Percentiles rank a stretch among this genome's conserved stretches.
Conservation (phyloP, 2,329 filamentous ascomycete species). For the Calycina herbarum region DNA sequence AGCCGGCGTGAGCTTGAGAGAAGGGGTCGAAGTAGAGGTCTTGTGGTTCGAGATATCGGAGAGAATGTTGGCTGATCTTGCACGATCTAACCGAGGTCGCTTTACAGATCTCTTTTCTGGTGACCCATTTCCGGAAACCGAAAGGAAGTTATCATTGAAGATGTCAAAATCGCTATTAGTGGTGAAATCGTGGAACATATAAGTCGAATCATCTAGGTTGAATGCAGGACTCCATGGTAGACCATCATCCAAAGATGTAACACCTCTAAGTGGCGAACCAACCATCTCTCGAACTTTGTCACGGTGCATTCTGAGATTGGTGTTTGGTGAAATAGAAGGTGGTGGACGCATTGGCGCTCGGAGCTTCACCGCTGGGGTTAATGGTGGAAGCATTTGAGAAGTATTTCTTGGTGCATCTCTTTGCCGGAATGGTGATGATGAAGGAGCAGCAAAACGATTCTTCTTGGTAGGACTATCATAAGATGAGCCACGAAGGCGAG, state of each 20-base stretch:
- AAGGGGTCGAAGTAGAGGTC: slow-evolving; percentile 50
- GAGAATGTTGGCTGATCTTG: slow-evolving; percentile 61
- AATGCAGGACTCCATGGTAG: slow-evolving; percentile 67
- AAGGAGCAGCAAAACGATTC: slow-evolving; percentile 48
- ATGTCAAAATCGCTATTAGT: slow-evolving; percentile 58
- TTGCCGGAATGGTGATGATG: slow-evolving; percentile 68
- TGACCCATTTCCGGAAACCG: slow-evolving; percentile 57
- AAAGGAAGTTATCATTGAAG: slow-evolving; percentile 51
- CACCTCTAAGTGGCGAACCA: slow-evolving; percentile 68
- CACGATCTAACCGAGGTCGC: slow-evolving; percentile 60
- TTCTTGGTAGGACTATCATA: slow-evolving; percentile 85
- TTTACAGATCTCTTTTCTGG: slow-evolving; percentile 66
- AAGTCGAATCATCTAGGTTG: slow-evolving; percentile 59
- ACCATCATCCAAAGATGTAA: slow-evolving; percentile 52
- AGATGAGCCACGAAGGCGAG: slow-evolving; percentile 85
- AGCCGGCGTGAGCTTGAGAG: slow-evolving; percentile 48
- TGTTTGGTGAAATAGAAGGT: slow-evolving; percentile 86
- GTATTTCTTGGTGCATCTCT: slow-evolving; percentile 44
- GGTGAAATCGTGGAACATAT: slow-evolving; percentile 51
- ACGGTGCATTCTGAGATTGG: slow-evolving; percentile 85
- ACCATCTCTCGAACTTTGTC: slow-evolving; percentile 79
- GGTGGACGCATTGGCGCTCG: slow-evolving; percentile 59
- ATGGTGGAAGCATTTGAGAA: slow-evolving; percentile 67
- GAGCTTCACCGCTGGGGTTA: slow-evolving; percentile 83
- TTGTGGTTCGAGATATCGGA: slow-evolving; percentile 55